Conservation (phyloP, 257 asterid species). For the Salvia hispanica region DNA sequence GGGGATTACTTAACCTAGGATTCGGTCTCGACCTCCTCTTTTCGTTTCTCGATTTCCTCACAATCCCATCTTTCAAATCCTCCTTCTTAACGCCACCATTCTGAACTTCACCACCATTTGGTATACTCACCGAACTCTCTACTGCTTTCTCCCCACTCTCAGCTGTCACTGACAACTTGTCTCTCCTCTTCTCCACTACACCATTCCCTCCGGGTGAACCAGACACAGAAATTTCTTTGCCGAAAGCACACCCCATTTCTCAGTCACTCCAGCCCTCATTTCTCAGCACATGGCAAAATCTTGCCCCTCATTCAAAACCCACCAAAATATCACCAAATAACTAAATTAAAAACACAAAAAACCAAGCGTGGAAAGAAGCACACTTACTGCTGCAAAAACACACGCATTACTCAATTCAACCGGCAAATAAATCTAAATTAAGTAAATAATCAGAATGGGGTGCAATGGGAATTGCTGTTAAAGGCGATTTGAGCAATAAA, state of each 20-base stretch:
- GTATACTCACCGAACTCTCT: constrained; percentile 41
- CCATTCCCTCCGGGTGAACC: constrained; percentile 43
- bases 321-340: constrained; percentile 28
- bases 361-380: constrained; percentile 14
- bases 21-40: constrained; percentile 74
- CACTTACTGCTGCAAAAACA: neutral
- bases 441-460: constrained; percentile 6
- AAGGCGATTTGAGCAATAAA: constrained; percentile 27
- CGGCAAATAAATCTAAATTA: no score
- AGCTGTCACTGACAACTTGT: constrained; percentile 44
- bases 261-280: constrained; percentile 52
- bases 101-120: constrained; percentile 48
- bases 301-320: constrained; percentile 43
- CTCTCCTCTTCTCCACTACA: constrained; percentile 47
- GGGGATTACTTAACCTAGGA: constrained; percentile 77
- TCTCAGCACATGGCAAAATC: constrained; percentile 51
- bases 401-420: constrained; percentile 28
- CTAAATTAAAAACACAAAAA: neutral
- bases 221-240: constrained; percentile 63
- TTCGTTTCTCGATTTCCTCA: constrained; percentile 47
- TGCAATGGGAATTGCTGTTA: neutral
- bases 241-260: constrained; percentile 79
- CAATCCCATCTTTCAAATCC: constrained; percentile 55
- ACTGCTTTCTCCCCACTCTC: constrained; percentile 66
- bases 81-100: constrained; percentile 58